phyloP scores from a whole-genome alignment of 768 basidiomycete species.

The Galerina marginata region DNA sequence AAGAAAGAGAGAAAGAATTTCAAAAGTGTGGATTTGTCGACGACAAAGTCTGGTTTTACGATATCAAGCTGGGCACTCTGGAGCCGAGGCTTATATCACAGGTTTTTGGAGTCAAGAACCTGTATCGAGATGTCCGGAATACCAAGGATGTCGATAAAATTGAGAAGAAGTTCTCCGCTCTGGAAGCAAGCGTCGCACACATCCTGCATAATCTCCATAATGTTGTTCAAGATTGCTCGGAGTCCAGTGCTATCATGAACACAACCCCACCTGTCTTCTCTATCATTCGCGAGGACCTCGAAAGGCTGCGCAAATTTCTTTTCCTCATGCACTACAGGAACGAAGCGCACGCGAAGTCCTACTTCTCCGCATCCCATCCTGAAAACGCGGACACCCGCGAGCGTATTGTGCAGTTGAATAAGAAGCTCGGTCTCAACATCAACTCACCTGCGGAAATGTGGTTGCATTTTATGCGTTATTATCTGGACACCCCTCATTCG shows the following conservation, averaged over 20 bases:
- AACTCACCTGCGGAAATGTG: constrained; percentile 26
- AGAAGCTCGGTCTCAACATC: constrained; percentile 16
- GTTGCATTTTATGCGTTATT: constrained; percentile 29
- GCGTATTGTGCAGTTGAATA: constrained; percentile 22
- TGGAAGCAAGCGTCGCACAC: constrained; percentile 30
- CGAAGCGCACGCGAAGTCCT: constrained; percentile 13
- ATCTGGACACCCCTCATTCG: constrained; percentile 31
- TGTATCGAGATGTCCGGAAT: constrained; percentile 27
- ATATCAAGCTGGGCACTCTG: constrained; percentile 16
- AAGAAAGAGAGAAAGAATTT: constrained; percentile 19
- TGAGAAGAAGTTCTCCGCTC: constrained; percentile 28
- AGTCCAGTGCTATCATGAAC: background rate
- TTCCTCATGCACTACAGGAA: constrained; percentile 36
- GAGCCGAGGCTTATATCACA: constrained; percentile 17
- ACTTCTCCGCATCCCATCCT: constrained; percentile 27
- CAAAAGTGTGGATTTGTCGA: constrained; percentile 16
- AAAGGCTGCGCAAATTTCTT: constrained; percentile 32
- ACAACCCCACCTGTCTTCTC: background rate
- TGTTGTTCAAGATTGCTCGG: too few relatives aligned
- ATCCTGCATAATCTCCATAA: constrained; percentile 18
- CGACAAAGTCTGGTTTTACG: constrained; percentile 22
- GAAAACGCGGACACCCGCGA: constrained; percentile 15
- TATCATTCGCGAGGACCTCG: constrained; percentile 23
- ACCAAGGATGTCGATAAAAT: constrained; percentile 28
- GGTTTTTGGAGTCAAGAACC: constrained; percentile 24